Evolutionary conservation across 139 green algal genomes (phyloP), one percentile per base, ranked within the genome.

Genomic region (Ulvella scutata): DNA sequence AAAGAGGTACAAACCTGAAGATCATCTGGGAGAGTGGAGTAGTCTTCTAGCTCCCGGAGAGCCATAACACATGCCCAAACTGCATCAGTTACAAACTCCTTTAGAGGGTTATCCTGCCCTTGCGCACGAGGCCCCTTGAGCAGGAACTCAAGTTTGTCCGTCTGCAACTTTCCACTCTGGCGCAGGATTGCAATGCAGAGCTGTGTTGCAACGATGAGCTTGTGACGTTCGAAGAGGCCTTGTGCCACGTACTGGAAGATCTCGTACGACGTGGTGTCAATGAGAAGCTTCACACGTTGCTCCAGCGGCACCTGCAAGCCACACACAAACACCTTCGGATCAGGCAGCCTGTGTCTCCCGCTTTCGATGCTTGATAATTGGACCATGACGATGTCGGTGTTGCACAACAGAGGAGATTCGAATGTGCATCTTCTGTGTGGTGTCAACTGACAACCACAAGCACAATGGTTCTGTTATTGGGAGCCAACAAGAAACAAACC

Each of bases 141-240:
- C 75, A 97, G 82, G 81, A 89, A 94, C 40, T 96, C 90, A 75
- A 94, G 91, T 79, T 91, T 91, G 23, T 78, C 75, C 20, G 81
- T 79, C 74, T 90, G 75, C 31, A 97, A 85, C 80, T 93, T 85
- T 3, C 85, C 89, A 7, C 78, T 81, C 35, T 80, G 75, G 43
- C 84, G 80, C 26, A 96, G 77, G 61, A 96, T 90, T 13, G 83
- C 81, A 82, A 96, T 90, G 79, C 82, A 88, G 40, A 97, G 87
- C 86, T 96, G 89, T 4, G 89, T 92, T 3, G 91, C 92, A 26
- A 94, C 85, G 61, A 96, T 91, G 40, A 96, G 85, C 85, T 96
- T 97, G 87, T 97, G 90, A 4, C 88, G 84, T 86, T 97, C 92
- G 84, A 97, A 97, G 72, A 97, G 78, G 62, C 90, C 92, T 83